These are phyloP conservation scores for Lepidium campestre DNA, from an alignment of 441 rosid species.

Conservation along the genomic window DNA sequence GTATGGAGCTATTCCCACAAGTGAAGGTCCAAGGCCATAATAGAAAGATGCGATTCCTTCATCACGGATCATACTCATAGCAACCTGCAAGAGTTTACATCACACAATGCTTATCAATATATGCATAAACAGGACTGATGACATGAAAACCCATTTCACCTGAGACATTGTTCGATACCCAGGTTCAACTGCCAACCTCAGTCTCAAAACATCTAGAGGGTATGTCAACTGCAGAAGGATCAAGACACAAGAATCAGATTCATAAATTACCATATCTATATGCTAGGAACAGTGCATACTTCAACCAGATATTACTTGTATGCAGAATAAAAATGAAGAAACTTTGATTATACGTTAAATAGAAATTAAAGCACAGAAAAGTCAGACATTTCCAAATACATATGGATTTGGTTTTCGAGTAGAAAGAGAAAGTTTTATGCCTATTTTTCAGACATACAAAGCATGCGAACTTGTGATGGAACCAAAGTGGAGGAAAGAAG, in stretches of 20 bases:
- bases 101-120: conserved; percentile 13
- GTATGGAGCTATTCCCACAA: conserved; percentile 85
- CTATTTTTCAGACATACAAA: not conserved
- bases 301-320: not conserved
- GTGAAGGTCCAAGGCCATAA: conserved; percentile 93
- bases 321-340: not conserved
- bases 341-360: not conserved
- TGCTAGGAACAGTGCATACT: not conserved
- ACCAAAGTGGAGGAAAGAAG: not conserved
- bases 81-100: conserved; percentile 50
- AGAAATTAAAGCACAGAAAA: not conserved
- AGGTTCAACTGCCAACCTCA: conserved; percentile 92
- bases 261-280: not conserved
- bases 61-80: conserved; percentile 84
- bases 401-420: not conserved
- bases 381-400: not conserved
- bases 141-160: conserved; percentile 36
- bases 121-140: not conserved
- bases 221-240: conserved; percentile 61
- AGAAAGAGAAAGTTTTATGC: not conserved
- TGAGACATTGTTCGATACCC: conserved; percentile 79
- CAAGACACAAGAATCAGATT: conserved; percentile 1
- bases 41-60: conserved; percentile 88
- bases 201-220: conserved; percentile 87
- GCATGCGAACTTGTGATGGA: not conserved